Conservation (phyloP, 2,329 filamentous ascomycete genomes). For the Orbilia brochopaga region DNA sequence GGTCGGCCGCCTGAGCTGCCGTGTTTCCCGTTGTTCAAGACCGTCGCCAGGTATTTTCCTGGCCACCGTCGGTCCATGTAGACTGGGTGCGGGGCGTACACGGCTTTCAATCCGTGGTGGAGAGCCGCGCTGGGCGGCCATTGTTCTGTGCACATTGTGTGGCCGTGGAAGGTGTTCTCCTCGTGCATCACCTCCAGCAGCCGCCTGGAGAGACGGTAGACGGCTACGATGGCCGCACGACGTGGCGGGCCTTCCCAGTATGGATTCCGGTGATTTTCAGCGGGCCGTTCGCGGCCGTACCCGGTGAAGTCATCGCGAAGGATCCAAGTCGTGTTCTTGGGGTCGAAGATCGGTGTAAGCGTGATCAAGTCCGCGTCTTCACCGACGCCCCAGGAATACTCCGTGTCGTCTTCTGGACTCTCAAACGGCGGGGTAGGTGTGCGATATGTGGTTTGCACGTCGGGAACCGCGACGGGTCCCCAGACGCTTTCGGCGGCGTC, state of each 20-base stretch:
- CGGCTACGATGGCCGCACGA: slow-evolving; percentile 85
- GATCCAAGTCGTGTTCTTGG: slow-evolving; percentile 82
- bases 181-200: slow-evolving; percentile 87
- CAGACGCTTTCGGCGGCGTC: slow-evolving; percentile 73
- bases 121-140: slow-evolving; percentile 87
- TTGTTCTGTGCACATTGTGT: slow-evolving; percentile 95
- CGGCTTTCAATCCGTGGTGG: slow-evolving; percentile 90
- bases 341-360: slow-evolving; percentile 89
- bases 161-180: slow-evolving; percentile 81
- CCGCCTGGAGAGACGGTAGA: slow-evolving; percentile 78
- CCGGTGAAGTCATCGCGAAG: slow-evolving; percentile 83
- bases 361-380: slow-evolving; percentile 93
- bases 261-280: slow-evolving; percentile 21
- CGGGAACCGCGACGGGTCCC: slow-evolving; percentile 70
- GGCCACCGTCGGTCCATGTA: slow-evolving; percentile 90
- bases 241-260: slow-evolving; percentile 73
- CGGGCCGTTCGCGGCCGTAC: slow-evolving; percentile 60
- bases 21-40: slow-evolving; percentile 80
- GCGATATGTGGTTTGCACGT: slow-evolving; percentile 71
- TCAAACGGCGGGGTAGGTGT: slow-evolving; percentile 75
- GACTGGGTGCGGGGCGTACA: slow-evolving; percentile 86
- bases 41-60: slow-evolving; percentile 73
- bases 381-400: slow-evolving; percentile 78
- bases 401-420: slow-evolving; percentile 77
- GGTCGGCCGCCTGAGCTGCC: slow-evolving; percentile 75